Base-by-base conservation (phyloP, 495 filamentous ascomycete species). In the Apodospora peruviana region DNA sequence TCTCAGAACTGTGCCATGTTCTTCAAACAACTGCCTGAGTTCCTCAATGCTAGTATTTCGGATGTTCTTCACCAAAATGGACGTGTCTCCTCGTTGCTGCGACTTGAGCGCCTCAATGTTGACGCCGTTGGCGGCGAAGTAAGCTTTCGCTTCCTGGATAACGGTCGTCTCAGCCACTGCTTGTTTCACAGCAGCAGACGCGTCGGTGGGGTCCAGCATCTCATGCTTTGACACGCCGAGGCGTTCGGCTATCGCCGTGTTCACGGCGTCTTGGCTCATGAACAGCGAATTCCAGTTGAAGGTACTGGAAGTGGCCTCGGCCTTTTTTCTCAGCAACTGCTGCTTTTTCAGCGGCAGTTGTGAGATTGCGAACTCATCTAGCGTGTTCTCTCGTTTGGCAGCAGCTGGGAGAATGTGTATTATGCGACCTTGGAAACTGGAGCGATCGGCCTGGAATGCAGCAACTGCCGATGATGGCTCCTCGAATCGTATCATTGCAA, bases 281-380 rank as follows among this genome's bases (percentile, higher is more conserved):
- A 93, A 97, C 38, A 98, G 73, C 14, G 90, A 90, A 71, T 97
- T 98, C 94, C 93, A 98, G 62, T 87, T 95, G 67, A 96, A 96
- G 9, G 79, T 79, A 7, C 77, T 83, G 5, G 83, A 83, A 12
- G 87, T 77, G 21, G 90, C 86, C 46, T 87, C 82, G 34, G 81
- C 73, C 65, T 86, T 95, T 51, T 84, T 84, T 69, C 86, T 90
- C 38, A 97, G 82, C 53, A 91, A 77, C 53, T 86, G 88, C 65
- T 96, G 93, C 59, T 95, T 95, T 63, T 96, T 96, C 47, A 96
- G 72, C 18, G 93, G 93, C 47, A 98, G 67, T 62, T 95, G 88
- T 1, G 90, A 85, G 29, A 97, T 70, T 39, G 83, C 84, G 59
- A 85, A 90, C 48, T 96, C 93, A 64, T 97, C 88, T 21, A 96